Evolutionary conservation across 192 early-diverging fungal species (phyloP), one percentile per base, ranked within the genome.

Genomic region (Coemansia sp.): DNA sequence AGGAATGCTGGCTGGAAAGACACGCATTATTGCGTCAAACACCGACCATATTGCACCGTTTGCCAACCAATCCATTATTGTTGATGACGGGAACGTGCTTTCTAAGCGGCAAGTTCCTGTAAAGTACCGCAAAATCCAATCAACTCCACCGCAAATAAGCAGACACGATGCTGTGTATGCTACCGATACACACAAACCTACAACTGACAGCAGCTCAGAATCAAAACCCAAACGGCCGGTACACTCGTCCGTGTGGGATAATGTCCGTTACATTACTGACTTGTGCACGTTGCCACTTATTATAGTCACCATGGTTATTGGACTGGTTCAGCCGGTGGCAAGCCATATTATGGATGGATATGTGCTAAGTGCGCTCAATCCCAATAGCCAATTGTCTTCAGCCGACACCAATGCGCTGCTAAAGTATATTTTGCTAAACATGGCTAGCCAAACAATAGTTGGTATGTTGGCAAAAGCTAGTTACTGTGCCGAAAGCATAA

Each of bases 1-100:
- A 58, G 70, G 74, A 18, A 20, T 90, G 38, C 65, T 90, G 17
- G 74, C 70, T 9, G 64, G 73, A 53, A 82, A 84, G 71, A 61
- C 80, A 8, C 64, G 83, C 18, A 48, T 85, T 24, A 58, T 85
- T 5, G 38, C 75, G 24, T 75, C 73, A 1, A 52, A 84, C 65
- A 61, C 58, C 18, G 52, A 65, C n/a, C 57, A 59, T 2, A 42
- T 77, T 7, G n/a, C 64, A 8, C 61, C 69, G 5, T 68, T 63
- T 18, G 58, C 52, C 15, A 36, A 67, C 11, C 74, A 77, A 58
- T 12, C 67, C 0, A 37, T 68, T 12, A 71, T 58, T 0, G 17
- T 77, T 0, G 61, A 77, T 1, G 36, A 67, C 7, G 68, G 74
- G 2, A 38, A 51, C 10, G 60, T 53, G 11, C 7, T 42, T 0